Conservation (phyloP, 257 asterid species). For the Fraxinus excelsior region DNA sequence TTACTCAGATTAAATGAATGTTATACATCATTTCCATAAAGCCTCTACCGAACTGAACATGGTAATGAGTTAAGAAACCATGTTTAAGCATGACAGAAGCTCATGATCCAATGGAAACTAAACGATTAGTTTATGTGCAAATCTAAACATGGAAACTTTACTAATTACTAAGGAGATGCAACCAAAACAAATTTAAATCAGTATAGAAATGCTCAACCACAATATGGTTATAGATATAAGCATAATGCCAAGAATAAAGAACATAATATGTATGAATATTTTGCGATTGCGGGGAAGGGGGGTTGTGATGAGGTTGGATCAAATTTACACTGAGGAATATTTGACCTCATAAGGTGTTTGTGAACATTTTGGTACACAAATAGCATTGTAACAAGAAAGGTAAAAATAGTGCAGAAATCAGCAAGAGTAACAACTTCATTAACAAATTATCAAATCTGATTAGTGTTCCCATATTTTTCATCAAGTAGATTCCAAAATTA, state of each 20-base stretch:
- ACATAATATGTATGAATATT: background rate
- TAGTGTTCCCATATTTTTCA: background rate
- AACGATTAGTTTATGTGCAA: background rate
- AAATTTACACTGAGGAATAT: background rate
- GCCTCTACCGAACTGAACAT: background rate
- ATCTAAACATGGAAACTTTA: background rate
- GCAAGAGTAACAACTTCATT: background rate
- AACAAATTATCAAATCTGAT: background rate
- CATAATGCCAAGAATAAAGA: background rate
- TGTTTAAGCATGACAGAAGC: background rate
- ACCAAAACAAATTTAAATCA: background rate
- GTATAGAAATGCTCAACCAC: background rate
- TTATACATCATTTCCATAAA: background rate
- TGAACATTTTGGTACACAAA: slow-evolving; percentile 44
- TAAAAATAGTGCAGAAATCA: background rate
- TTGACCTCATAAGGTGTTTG: slow-evolving; percentile 81
- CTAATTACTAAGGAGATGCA: background rate
- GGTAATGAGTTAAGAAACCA: background rate
- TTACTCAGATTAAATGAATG: background rate
- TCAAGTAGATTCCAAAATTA: background rate
- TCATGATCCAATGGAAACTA: background rate
- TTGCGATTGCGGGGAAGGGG: too few relatives aligned
- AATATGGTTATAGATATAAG: background rate
- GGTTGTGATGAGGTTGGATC: background rate
- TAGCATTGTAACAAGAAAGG: background rate